Conservation (phyloP, 192 early-diverging fungal species). For the Globomyces pollinis-pini region DNA sequence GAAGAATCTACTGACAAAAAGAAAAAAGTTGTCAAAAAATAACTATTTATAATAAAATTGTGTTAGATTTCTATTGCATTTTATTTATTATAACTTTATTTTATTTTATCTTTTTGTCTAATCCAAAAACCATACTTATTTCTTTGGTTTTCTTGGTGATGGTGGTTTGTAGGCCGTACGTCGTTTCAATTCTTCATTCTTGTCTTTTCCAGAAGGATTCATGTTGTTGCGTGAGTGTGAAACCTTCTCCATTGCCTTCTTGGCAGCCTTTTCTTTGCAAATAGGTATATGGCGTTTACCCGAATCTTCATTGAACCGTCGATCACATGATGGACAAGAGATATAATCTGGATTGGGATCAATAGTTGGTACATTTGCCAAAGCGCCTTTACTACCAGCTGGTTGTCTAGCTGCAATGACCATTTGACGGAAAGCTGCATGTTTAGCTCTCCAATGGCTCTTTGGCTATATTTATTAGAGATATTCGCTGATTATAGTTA, state of each 20-base stretch:
- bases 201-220: constrained; percentile 15
- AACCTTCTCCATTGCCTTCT: constrained; percentile 26
- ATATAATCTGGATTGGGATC: constrained; percentile 42
- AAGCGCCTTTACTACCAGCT: neutral
- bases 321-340: constrained; percentile 30
- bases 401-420: constrained; percentile 27
- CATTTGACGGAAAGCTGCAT: constrained; percentile 40
- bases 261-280: constrained; percentile 28
- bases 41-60: neutral
- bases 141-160: constrained; percentile 8
- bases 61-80: neutral
- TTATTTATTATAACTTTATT: neutral
- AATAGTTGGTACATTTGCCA: neutral
- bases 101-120: neutral
- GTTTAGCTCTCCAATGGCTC: constrained; percentile 40
- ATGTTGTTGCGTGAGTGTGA: neutral
- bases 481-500: too few relatives aligned
- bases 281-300: constrained; percentile 44
- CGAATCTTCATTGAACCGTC: constrained; percentile 44
- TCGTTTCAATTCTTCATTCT: constrained; percentile 22
- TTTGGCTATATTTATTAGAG: constrained; percentile 9
- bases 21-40: constrained; percentile 32
- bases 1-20: constrained; percentile 13
- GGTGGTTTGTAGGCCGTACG: constrained; percentile 29
- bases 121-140: constrained; percentile 2